These are phyloP conservation scores for Cucurbita moschata DNA, from an alignment of 306 rosid species.

Conservation along the genomic window DNA sequence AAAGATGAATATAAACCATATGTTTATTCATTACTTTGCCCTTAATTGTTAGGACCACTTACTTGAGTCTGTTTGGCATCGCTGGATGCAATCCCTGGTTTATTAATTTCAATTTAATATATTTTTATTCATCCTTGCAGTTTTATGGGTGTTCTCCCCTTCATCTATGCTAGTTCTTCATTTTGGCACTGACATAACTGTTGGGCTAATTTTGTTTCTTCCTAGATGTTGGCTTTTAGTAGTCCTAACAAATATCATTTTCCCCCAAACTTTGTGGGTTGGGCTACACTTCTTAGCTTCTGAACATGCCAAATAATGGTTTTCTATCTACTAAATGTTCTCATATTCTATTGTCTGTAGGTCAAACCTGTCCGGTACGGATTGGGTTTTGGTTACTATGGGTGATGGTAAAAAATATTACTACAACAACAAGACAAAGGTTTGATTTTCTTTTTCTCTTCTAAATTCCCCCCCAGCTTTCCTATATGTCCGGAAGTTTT, in stretches of 20 bases:
- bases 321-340: neutral
- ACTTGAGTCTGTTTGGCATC: too few relatives aligned
- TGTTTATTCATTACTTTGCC: too few relatives aligned
- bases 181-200: neutral
- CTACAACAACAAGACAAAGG: constrained; percentile 83
- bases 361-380: constrained; percentile 69
- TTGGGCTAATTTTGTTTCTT: neutral
- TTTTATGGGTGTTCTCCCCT: neutral
- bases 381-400: constrained; percentile 75
- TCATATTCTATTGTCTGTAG: constrained; percentile 18
- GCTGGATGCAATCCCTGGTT: too few relatives aligned
- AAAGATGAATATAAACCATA: too few relatives aligned
- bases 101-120: too few relatives aligned
- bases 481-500: neutral
- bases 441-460: constrained; percentile 15
- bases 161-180: neutral
- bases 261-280: neutral
- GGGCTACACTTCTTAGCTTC: too few relatives aligned
- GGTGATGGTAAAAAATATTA: constrained; percentile 83
- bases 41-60: too few relatives aligned
- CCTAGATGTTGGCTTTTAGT: neutral
- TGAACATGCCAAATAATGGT: neutral
- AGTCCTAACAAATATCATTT: neutral
- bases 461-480: neutral
- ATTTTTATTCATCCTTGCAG: too few relatives aligned